These are phyloP conservation scores for Oryza nivara DNA, from an alignment of 176 grass and related monocot genomes.

Conservation along the genomic window DNA sequence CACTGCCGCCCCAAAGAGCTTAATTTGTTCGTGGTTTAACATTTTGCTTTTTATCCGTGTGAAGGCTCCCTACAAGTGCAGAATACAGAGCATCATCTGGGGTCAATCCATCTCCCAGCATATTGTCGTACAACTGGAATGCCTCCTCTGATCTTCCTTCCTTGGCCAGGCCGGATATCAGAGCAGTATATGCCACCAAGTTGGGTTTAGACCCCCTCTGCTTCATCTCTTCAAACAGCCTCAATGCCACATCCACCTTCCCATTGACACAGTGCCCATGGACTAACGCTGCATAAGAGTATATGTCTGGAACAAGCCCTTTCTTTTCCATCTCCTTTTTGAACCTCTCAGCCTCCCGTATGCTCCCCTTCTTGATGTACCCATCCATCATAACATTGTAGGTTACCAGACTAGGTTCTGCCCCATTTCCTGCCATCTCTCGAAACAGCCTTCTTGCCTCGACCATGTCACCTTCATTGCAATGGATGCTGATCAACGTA, in stretches of 20 bases:
- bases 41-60: slow-evolving; percentile 39
- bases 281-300: slow-evolving; percentile 78
- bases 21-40: not conserved
- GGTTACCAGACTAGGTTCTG: slow-evolving; percentile 54
- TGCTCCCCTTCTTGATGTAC: slow-evolving; percentile 72
- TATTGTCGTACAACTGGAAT: slow-evolving; percentile 74
- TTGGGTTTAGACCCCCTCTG: slow-evolving; percentile 56
- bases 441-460: slow-evolving; percentile 78
- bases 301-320: slow-evolving; percentile 68
- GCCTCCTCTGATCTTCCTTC: slow-evolving; percentile 83
- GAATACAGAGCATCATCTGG: slow-evolving; percentile 79
- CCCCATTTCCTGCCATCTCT: slow-evolving; percentile 62
- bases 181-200: slow-evolving; percentile 67
- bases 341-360: slow-evolving; percentile 77
- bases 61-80: slow-evolving; percentile 74
- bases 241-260: slow-evolving; percentile 70
- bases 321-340: slow-evolving; percentile 93
- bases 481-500: slow-evolving; percentile 75
- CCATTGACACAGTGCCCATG: slow-evolving; percentile 78
- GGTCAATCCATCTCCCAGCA: slow-evolving; percentile 66
- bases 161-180: slow-evolving; percentile 80
- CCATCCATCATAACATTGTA: slow-evolving; percentile 92
- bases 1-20: not conserved
- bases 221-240: slow-evolving; percentile 82
- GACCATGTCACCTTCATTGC: slow-evolving; percentile 86